A percentile compares a stretch with the other conserved stretches of the same genome.
Conservation (phyloP, 1,284 basidiomycete genomes). For the Chalciporus sp. region DNA sequence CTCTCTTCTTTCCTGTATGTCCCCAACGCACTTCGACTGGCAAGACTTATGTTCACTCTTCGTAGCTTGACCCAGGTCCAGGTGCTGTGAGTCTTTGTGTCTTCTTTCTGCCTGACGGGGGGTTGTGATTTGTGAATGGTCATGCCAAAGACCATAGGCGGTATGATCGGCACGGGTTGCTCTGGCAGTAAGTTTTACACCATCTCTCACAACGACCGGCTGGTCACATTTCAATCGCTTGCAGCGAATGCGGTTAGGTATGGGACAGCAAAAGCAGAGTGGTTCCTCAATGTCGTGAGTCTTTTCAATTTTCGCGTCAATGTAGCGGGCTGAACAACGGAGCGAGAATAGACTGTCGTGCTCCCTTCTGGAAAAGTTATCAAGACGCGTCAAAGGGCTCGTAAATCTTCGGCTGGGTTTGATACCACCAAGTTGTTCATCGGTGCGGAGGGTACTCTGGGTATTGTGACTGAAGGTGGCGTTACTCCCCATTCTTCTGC, state of each 20-base stretch:
- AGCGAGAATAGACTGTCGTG: slow-evolving; percentile 62
- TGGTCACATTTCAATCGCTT: background rate
- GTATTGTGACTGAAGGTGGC: slow-evolving; percentile 75
- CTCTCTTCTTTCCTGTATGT: slow-evolving; percentile 70
- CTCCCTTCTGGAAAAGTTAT: slow-evolving; percentile 79
- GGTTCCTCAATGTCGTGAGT: slow-evolving; percentile 67
- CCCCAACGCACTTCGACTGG: background rate
- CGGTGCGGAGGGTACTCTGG: slow-evolving; percentile 81
- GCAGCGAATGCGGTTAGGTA: slow-evolving; percentile 81
- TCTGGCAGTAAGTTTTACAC: slow-evolving; percentile 49
- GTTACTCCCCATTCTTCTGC: background rate
- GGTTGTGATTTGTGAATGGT: slow-evolving; percentile 13
- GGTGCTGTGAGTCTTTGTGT: slow-evolving; percentile 45
- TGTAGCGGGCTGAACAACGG: background rate
- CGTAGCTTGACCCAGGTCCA: slow-evolving; percentile 54
- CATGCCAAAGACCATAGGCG: slow-evolving; percentile 50
- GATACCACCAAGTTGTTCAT: slow-evolving; percentile 83
- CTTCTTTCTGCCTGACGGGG: background rate
- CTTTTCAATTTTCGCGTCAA: background rate
- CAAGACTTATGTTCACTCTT: background rate
- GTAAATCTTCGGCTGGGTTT: slow-evolving; percentile 78
- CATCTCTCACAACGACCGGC: background rate
- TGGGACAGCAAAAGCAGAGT: slow-evolving; percentile 75
- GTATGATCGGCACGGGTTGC: slow-evolving; percentile 59
- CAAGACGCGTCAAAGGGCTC: slow-evolving; percentile 72